These are phyloP conservation scores for Spiraea crenata DNA, from an alignment of 331 rosid species.

Conservation along the genomic window DNA sequence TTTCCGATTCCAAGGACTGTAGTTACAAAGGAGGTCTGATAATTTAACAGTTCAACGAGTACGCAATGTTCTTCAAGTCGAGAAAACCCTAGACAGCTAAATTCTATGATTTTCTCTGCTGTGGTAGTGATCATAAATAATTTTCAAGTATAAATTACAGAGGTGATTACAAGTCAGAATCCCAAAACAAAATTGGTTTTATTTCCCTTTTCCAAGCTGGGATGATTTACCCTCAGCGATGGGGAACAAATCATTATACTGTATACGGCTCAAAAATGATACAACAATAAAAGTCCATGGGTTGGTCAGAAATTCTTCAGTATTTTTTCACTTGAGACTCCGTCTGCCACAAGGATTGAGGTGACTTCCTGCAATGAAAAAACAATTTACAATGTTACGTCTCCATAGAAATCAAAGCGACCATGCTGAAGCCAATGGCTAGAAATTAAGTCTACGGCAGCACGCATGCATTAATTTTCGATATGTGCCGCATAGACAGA, in stretches of 20 bases:
- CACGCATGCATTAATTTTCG: background rate
- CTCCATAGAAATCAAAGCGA: background rate
- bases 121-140: background rate
- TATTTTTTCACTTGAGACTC: slow-evolving; percentile 73
- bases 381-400: background rate
- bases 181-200: slow-evolving; percentile 32
- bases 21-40: too few species aligned
- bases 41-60: too few species aligned
- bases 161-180: background rate
- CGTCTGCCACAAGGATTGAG: slow-evolving; percentile 74
- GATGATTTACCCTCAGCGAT: slow-evolving; percentile 36
- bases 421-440: background rate
- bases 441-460: background rate
- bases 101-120: background rate
- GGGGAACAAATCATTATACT: slow-evolving; percentile 32
- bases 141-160: background rate
- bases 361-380: slow-evolving; percentile 66
- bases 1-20: too few species aligned
- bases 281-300: slow-evolving; percentile 41
- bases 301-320: slow-evolving; percentile 66
- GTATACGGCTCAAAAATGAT: slow-evolving; percentile 24
- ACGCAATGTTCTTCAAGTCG: too few species aligned
- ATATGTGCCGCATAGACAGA: background rate
- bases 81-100: background rate
- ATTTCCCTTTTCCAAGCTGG: slow-evolving; percentile 32